Percentiles rank a stretch among this genome's conserved stretches.
Evolutionary conservation across 2,329 filamentous ascomycete genomes (phyloP).

Genomic region (Fusarium clavum): DNA sequence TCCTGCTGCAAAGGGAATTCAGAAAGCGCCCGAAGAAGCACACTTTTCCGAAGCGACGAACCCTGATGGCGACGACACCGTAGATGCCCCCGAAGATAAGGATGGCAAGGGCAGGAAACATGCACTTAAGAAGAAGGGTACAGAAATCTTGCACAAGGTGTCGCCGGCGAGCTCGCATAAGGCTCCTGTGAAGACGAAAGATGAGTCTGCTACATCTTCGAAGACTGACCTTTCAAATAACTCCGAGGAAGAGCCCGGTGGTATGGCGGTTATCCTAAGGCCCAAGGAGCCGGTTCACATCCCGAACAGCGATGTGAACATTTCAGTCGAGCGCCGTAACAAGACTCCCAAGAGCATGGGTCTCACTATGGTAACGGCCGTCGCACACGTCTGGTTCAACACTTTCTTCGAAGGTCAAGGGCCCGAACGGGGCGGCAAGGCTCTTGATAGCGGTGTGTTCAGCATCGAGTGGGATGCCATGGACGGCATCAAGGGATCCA

Average conservation of each 20-base stretch:
- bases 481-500: slow-evolving; percentile 94
- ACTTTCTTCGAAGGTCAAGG: slow-evolving; percentile 88
- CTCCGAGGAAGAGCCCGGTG: slow-evolving; percentile 65
- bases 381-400: slow-evolving; percentile 98
- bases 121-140: slow-evolving; percentile 46
- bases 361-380: slow-evolving; percentile 88
- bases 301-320: slow-evolving; percentile 87
- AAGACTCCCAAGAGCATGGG: slow-evolving; percentile 81
- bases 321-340: slow-evolving; percentile 88
- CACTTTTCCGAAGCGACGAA: slow-evolving; percentile 50
- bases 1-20: slow-evolving; percentile 42
- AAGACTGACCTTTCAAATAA: slow-evolving; percentile 35
- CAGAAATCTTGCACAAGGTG: slow-evolving; percentile 52
- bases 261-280: slow-evolving; percentile 82
- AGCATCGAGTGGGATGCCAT: slow-evolving; percentile 73
- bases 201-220: slow-evolving; percentile 35
- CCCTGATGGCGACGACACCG: slow-evolving; percentile 4
- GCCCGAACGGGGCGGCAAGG: slow-evolving; percentile 72
- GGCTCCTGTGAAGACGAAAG: slow-evolving; percentile 38
- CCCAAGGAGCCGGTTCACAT: slow-evolving; percentile 76
- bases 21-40: slow-evolving; percentile 54
- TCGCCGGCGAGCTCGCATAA: slow-evolving; percentile 38
- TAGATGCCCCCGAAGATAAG: slow-evolving; percentile 15
- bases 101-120: slow-evolving; percentile 31
- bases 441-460: slow-evolving; percentile 74